These are phyloP conservation scores for Capillidium heterosporum DNA, from an alignment of 371 early-diverging fungal genomes.

Conservation along the genomic window DNA sequence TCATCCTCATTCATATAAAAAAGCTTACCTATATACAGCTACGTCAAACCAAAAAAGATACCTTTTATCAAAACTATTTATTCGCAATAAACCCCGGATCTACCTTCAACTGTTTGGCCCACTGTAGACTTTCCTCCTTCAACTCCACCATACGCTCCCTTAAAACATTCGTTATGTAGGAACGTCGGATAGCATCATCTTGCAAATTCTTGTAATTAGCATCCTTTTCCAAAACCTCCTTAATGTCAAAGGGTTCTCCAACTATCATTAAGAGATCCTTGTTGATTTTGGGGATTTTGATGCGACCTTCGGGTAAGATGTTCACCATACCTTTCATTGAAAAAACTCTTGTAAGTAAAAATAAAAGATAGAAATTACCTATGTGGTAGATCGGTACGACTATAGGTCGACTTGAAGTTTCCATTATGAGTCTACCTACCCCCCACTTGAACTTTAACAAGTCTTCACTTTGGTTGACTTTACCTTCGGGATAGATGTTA, in stretches of 20 bases:
- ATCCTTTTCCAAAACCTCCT: background rate
- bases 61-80: no score
- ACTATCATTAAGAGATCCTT: constrained; percentile 11
- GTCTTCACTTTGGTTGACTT: constrained; percentile 39
- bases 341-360: background rate
- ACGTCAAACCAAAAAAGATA: no score
- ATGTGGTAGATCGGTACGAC: constrained; percentile 52
- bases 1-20: no score
- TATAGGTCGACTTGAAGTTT: constrained; percentile 31
- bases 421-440: constrained; percentile 64
- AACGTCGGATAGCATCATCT: background rate
- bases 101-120: background rate
- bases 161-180: background rate
- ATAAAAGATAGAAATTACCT: constrained; percentile 13
- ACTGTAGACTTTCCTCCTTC: background rate
- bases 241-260: constrained; percentile 17
- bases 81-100: background rate
- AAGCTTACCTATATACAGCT: no score
- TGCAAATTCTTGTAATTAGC: background rate
- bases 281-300: constrained; percentile 9
- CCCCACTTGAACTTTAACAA: constrained; percentile 78
- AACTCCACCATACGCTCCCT: background rate
- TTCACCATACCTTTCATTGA: constrained; percentile 30
- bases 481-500: constrained; percentile 73
- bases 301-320: constrained; percentile 22